These are phyloP conservation scores for Phyllosticta citribraziliensis DNA, from an alignment of 2,329 filamentous ascomycete genomes.

Conservation along the genomic window DNA sequence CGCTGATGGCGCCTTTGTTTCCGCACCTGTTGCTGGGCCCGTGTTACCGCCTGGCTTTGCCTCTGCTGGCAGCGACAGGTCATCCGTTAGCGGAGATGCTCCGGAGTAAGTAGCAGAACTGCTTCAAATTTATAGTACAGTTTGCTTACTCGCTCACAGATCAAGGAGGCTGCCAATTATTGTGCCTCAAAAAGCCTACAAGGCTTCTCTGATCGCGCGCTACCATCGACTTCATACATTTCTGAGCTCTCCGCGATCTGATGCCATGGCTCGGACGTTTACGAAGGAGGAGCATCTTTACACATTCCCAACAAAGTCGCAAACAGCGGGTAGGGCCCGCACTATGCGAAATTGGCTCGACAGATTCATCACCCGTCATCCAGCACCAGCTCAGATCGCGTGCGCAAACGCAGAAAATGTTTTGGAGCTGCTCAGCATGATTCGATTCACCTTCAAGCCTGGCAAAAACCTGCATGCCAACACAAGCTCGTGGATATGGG, in stretches of 20 bases:
- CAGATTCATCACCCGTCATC: not conserved
- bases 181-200: not conserved
- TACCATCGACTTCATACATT: not conserved
- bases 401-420: not conserved
- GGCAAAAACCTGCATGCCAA: conserved; percentile 45
- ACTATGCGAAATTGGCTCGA: not conserved
- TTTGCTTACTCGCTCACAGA: conserved; percentile 15
- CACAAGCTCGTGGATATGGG: conserved; percentile 79
- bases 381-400: not conserved
- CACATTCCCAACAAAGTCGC: conserved; percentile 34
- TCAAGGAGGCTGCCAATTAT: not conserved
- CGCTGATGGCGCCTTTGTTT: conserved; percentile 70
- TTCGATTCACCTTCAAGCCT: not conserved
- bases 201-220: not conserved
- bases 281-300: not conserved
- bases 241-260: not conserved
- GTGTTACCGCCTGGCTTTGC: not conserved
- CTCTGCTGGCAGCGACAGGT: not conserved
- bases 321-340: not conserved
- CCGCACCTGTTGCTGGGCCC: conserved; percentile 38
- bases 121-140: not conserved
- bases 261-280: not conserved
- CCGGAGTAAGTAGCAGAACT: not conserved
- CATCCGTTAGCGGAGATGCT: conserved; percentile 11
- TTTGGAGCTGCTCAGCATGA: not conserved